Conservation (phyloP, 2,329 filamentous ascomycete species). For the Hypoxylon sp. region DNA sequence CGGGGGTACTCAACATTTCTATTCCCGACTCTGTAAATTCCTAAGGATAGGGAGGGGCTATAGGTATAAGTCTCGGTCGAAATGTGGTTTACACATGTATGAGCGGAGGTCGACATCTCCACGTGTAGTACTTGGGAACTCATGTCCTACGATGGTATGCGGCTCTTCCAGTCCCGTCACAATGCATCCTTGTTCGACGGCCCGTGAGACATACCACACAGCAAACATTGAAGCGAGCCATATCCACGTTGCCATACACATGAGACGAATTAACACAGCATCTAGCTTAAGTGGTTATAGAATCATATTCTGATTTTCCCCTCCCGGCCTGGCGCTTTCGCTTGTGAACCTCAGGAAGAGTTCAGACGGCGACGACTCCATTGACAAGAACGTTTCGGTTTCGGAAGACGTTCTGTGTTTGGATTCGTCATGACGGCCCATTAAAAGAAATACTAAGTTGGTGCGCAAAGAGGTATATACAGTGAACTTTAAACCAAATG, state of each 20-base stretch:
- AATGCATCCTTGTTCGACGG: not conserved
- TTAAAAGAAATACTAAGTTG: conserved; percentile 7
- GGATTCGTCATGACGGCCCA: not conserved
- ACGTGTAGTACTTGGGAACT: not conserved
- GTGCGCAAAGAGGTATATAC: conserved; percentile 10
- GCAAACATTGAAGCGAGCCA: not conserved
- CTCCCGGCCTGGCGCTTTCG: not conserved
- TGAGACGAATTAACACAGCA: not conserved
- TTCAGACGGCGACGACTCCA: not conserved
- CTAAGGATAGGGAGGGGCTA: not conserved
- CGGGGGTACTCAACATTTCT: not conserved
- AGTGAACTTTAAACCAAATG: conserved; percentile 11
- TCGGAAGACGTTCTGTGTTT: not conserved
- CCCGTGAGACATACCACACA: not conserved
- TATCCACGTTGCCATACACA: not conserved
- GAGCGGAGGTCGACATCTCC: not conserved
- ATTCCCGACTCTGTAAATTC: not conserved
- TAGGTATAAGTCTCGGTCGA: not conserved
- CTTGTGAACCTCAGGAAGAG: not conserved
- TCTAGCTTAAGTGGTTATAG: not conserved
- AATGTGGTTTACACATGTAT: too few relatives aligned
- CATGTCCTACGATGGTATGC: conserved; percentile 3
- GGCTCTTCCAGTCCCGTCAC: conserved; percentile 9
- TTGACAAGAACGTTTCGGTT: not conserved
- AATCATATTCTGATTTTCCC: not conserved